Conservation (phyloP, 1,284 basidiomycete genomes). For the Melanopsichium pennsylvanicum region DNA sequence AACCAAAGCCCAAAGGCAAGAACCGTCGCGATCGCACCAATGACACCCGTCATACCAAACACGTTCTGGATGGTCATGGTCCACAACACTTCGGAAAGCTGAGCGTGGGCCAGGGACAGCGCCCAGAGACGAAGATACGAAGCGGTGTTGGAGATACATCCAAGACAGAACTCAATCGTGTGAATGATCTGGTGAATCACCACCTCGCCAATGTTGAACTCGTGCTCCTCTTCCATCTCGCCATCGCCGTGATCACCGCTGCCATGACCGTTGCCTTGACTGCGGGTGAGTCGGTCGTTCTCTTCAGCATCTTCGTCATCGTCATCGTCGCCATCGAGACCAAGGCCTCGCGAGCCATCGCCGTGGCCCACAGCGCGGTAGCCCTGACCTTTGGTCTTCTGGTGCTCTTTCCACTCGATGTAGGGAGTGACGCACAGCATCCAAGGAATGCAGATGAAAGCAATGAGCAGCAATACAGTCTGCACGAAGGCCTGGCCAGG, state of each 20-base stretch:
- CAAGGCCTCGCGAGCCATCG: conserved; percentile 44
- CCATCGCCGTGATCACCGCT: conserved; percentile 79
- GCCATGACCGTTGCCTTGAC: conserved; percentile 73
- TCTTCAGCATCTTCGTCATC: conserved; percentile 68
- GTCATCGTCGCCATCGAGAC: conserved; percentile 42
- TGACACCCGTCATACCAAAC: conserved; percentile 67
- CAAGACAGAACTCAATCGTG: conserved; percentile 85
- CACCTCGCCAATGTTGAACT: conserved; percentile 87
- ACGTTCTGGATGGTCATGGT: conserved; percentile 65
- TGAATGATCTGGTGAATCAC: conserved; percentile 92
- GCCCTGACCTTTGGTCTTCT: conserved; percentile 82
- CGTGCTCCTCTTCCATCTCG: conserved; percentile 72
- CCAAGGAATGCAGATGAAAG: conserved; percentile 91
- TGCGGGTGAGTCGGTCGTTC: conserved; percentile 56
- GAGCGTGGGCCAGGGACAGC: conserved; percentile 94
- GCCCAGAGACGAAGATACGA: conserved; percentile 99
- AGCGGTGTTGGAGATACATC: conserved; percentile 98
- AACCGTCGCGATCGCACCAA: conserved; percentile 72
- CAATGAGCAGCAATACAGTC: conserved; percentile 79
- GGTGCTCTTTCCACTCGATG: conserved; percentile 86
- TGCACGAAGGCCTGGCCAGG: conserved; percentile 88
- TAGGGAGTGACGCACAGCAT: conserved; percentile 95
- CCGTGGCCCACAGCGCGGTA: conserved; percentile 72
- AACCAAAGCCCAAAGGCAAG: conserved; percentile 84
- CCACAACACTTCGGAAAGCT: conserved; percentile 84